Base-by-base conservation (phyloP, 1,284 basidiomycete genomes). In the Rhodotorula sp. region DNA sequence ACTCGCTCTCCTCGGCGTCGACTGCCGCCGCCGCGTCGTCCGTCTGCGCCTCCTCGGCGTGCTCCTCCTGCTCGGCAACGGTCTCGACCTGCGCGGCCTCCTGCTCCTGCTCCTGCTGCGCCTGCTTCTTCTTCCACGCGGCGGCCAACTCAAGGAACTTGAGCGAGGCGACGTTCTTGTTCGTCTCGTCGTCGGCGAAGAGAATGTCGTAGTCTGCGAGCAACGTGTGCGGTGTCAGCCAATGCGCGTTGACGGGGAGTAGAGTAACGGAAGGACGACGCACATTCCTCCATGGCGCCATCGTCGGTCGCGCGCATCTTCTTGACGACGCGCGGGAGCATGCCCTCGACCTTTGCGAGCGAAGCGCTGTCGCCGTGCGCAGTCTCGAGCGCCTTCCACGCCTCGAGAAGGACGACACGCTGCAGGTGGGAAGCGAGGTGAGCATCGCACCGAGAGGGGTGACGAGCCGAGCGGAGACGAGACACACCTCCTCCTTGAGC, bases 381-480 rank as follows among this genome's bases (percentile, higher is more conserved):
- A 75, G 89, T 85, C 82, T 98, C 95, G 79, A 95, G 95, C 7
- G 88, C 84, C 82, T 95, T 96, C 95, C 95, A 98, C 2, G 92
- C 89, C 80, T 95, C 91, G 27, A 97, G 86, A 16, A 98, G 83
- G 10, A 91, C 88, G 55, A 93, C 91, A 66, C 94, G 91, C 90
- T 91, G 75, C 21, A 72, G 42, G 65, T 57, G 46, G 21, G 4
- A 2, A 14, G 44, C 7, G 4, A 45, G 4, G 23, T 45, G n/a
- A 58, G 23, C 44, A 14, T 34, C 48, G 8, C 10, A 19, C 1
- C 14, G 10, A 45, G 1, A 12, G n/a, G 68, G 49, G 56, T 67
- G 41, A 60, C n/a, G 4, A 44, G 34, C 2, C 7, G 21, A 23
- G 7, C 41, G 56, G 44, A 49, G 45, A 9, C 34, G 34, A 42